Evolutionary conservation across 2,329 filamentous ascomycete genomes (phyloP), one percentile per base, ranked within the genome.

Genomic region (Chrysoporthe cubensis): DNA sequence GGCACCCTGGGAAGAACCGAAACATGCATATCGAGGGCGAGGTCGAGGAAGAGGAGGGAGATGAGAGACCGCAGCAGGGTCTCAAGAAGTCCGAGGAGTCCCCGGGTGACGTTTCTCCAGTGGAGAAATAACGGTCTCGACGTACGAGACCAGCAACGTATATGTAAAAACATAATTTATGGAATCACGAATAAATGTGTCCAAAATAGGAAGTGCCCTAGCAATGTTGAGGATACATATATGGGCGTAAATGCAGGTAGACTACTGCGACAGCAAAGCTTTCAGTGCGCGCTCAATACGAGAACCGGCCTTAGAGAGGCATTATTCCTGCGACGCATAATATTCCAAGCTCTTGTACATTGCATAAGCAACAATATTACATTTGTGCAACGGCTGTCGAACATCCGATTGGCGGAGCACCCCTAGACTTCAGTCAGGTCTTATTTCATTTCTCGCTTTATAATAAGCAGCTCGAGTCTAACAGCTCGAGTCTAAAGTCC

Each of bases 1-100:
- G 75, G 62, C 75, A 76, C 32, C 74, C 75, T 21, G 63, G 42
- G 18, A 72, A 67, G 61, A 65, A 71, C 1, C 75, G 76, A 4
- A 16, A 57, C 8, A 73, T 68, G 5, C 65, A 66, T 8, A 68
- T 64, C 13, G 63, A 71, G 52, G 64, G 62, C 8, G 37, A 59
- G 6, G 57, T 60, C 7, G 48, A 62, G 5, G 37, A 67, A 57
- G 21, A 40, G 44, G 63, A 42, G 46, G 59, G 56, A 16, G 13
- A 18, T 57, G 34, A 40, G 2, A 60, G 37, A n/a, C 16, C 14
- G 11, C 11, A 13, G 6, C 21, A 46, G 11, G 59, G 48, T 14
- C 11, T 34, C 26, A 46, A 61, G 59, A 34, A 46, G 43, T 21
- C 18, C 13, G 59, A 46, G 1, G 42, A 44, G n/a, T 9, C n/a